These are phyloP conservation scores for Rusavskia elegans DNA, from an alignment of 495 filamentous ascomycete species.

Conservation along the genomic window DNA sequence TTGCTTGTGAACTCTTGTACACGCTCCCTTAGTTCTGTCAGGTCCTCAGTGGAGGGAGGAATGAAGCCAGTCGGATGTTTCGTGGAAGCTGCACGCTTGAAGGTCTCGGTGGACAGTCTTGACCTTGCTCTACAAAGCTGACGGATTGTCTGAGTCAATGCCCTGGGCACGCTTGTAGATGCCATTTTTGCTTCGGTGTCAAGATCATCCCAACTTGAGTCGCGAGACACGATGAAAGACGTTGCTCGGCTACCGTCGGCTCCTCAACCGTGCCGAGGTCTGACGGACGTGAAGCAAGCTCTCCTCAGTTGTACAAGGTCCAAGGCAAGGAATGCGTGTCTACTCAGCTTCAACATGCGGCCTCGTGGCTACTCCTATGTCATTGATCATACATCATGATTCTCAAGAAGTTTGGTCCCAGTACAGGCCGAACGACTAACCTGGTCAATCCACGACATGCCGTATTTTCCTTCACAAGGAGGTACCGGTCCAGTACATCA, in stretches of 20 bases:
- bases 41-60: conserved; percentile 57
- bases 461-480: background rate
- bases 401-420: too few relatives aligned
- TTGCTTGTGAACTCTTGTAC: conserved; percentile 80
- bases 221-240: background rate
- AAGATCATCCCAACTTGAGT: background rate
- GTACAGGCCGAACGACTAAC: too few relatives aligned
- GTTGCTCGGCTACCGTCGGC: too few relatives aligned
- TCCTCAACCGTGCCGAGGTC: too few relatives aligned
- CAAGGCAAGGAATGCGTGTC: too few relatives aligned
- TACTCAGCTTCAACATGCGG: too few relatives aligned
- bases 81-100: conserved; percentile 37
- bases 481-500: background rate
- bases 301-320: too few relatives aligned
- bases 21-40: conserved; percentile 71
- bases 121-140: conserved; percentile 6
- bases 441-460: too few relatives aligned
- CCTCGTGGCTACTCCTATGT: too few relatives aligned
- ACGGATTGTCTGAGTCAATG: conserved; percentile 6
- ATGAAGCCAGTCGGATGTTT: conserved; percentile 80
- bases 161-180: background rate
- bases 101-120: conserved; percentile 7
- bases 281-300: too few relatives aligned
- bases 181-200: conserved; percentile 5
- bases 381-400: too few relatives aligned